These are phyloP conservation scores for Fusarium newnesense DNA, from an alignment of 2,329 filamentous ascomycete genomes.

Conservation along the genomic window DNA sequence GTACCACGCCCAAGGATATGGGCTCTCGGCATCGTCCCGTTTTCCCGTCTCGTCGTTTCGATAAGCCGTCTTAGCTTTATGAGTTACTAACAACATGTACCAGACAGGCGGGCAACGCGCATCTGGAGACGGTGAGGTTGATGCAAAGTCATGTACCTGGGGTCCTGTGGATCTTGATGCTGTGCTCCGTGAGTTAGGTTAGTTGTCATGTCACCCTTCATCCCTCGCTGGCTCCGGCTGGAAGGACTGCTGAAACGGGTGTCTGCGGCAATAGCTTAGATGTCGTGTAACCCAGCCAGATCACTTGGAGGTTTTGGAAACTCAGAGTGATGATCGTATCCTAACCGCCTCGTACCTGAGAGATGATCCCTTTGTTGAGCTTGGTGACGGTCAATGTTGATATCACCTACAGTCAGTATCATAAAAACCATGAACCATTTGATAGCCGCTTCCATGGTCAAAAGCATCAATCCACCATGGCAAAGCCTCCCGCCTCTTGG, in stretches of 20 bases:
- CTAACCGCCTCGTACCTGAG: background rate
- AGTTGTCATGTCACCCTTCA: background rate
- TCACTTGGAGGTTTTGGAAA: background rate
- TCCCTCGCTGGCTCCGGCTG: background rate
- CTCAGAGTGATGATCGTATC: background rate
- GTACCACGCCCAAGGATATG: constrained; percentile 18
- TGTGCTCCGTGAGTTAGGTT: background rate
- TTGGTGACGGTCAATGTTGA: constrained; percentile 3
- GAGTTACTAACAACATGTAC: background rate
- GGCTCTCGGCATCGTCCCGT: constrained; percentile 1
- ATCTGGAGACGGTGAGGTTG: constrained; percentile 16
- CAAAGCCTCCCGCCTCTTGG: constrained; percentile 6
- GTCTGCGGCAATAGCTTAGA: constrained; percentile 16
- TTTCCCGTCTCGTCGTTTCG: constrained; percentile 1
- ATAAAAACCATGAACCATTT: background rate
- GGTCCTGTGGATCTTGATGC: background rate
- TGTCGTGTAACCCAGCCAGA: constrained; percentile 17
- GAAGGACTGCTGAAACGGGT: background rate
- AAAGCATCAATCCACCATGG: background rate
- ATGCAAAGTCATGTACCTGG: constrained; percentile 6
- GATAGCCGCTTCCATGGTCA: constrained; percentile 5
- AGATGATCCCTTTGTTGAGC: background rate
- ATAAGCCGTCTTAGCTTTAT: background rate
- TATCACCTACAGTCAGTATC: constrained; percentile 1
- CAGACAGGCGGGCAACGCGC: constrained; percentile 11